phyloP scores from a whole-genome alignment of 306 rosid species.

The Cicer arietinum region DNA sequence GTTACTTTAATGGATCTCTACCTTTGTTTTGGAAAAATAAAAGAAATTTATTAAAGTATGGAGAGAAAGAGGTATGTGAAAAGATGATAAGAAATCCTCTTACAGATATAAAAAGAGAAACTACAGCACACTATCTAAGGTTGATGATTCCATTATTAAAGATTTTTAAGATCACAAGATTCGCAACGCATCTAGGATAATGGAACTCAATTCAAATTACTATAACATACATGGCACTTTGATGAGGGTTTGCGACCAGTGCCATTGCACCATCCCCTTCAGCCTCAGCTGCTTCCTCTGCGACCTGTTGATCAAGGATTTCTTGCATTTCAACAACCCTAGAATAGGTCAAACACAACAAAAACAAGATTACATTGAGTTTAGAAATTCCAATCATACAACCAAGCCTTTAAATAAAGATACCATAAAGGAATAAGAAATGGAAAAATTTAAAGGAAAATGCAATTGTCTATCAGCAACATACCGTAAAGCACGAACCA shows the following conservation, averaged over 20 bases:
- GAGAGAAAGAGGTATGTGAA: background rate
- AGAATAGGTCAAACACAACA: conserved; percentile 26
- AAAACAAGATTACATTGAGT: conserved; percentile 39
- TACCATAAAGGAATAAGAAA: conserved; percentile 24
- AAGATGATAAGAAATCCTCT: conserved; percentile 20
- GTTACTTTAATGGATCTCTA: background rate
- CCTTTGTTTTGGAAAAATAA: background rate
- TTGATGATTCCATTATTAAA: conserved; percentile 21
- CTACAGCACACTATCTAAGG: conserved; percentile 11
- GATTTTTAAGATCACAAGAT: conserved; percentile 33
- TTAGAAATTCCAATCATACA: conserved; percentile 24
- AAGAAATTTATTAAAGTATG: background rate
- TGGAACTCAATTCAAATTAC: conserved; percentile 42
- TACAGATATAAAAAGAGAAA: background rate
- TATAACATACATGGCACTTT: conserved; percentile 60
- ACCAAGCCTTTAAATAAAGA: conserved; percentile 28
- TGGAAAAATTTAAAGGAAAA: conserved; percentile 24
- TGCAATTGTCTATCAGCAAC: conserved; percentile 40
- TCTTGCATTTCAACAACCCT: conserved; percentile 99
- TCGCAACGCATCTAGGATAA: conserved; percentile 32
- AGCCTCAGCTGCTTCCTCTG: conserved; percentile 98
- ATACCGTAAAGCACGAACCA: conserved; percentile 95
- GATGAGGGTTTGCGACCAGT: conserved; percentile 74
- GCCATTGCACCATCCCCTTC: conserved; percentile 88
- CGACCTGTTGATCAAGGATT: conserved; percentile 92